Evolutionary conservation across 805 yeast species (phyloP).

Genomic region (Pichia nanzhaoensis): DNA sequence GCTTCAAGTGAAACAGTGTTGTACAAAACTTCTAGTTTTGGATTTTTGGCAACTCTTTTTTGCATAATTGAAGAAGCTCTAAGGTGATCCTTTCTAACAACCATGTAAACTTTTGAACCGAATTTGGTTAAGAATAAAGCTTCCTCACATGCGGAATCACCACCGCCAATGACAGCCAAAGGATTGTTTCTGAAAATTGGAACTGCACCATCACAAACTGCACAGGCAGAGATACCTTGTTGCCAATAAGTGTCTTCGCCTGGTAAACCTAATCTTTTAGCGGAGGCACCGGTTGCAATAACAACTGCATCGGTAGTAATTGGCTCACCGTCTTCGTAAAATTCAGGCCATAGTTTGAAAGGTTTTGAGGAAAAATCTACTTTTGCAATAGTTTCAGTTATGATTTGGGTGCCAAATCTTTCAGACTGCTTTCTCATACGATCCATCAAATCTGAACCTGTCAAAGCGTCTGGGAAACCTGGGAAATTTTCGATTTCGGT

Average conservation of each 20-base stretch:
- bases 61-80: constrained; percentile 98
- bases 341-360: constrained; percentile 95
- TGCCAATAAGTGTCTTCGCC: constrained; percentile 99
- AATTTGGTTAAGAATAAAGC: constrained; percentile 95
- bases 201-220: constrained; percentile 99
- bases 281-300: constrained; percentile 97
- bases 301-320: constrained; percentile 88
- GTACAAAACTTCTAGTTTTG: constrained; percentile 86
- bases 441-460: constrained; percentile 87
- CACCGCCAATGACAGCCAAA: constrained; percentile 97
- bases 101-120: constrained; percentile 89
- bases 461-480: constrained; percentile 91
- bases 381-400: constrained; percentile 92
- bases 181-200: constrained; percentile 98
- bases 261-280: constrained; percentile 86
- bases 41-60: constrained; percentile 77
- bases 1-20: constrained; percentile 83
- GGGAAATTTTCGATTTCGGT: constrained; percentile 99
- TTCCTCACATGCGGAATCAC: constrained; percentile 99
- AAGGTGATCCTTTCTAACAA: constrained; percentile 89
- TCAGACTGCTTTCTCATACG: constrained; percentile 84
- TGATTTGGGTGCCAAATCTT: constrained; percentile 86
- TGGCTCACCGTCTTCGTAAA: constrained; percentile 87
- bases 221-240: constrained; percentile 98
- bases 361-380: constrained; percentile 85